Conservation (phyloP, 495 filamentous ascomycete genomes). For the Astrothelium macrocarpum region DNA sequence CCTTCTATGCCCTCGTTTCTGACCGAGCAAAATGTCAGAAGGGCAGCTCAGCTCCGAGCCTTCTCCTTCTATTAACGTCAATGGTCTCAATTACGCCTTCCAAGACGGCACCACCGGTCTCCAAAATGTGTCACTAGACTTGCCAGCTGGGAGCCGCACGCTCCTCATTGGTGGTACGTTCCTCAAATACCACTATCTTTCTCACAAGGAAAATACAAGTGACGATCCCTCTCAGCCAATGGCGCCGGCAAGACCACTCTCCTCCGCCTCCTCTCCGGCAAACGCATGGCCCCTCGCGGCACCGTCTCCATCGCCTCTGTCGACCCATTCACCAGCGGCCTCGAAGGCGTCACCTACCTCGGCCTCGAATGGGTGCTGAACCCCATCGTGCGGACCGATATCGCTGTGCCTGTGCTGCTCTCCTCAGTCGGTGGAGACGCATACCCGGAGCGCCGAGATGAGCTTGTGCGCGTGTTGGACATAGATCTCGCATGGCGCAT, state of each 20-base stretch:
- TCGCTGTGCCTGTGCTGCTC: slow-evolving; percentile 78
- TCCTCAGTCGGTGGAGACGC: slow-evolving; percentile 74
- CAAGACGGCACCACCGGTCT: slow-evolving; percentile 69
- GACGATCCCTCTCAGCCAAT: no score
- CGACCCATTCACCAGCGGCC: slow-evolving; percentile 79
- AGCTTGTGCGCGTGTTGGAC: slow-evolving; percentile 79
- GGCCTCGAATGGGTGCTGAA: slow-evolving; percentile 99
- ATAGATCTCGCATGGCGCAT: slow-evolving; percentile 89
- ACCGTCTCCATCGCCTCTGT: slow-evolving; percentile 66
- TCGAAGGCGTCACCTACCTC: slow-evolving; percentile 93
- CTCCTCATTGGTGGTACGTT: slow-evolving; percentile 80
- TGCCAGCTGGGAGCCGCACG: slow-evolving; percentile 77
- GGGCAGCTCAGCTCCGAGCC: not conserved
- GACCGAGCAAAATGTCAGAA: not conserved
- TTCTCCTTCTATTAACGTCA: slow-evolving; percentile 55
- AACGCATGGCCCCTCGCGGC: slow-evolving; percentile 70
- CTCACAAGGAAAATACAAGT: no score
- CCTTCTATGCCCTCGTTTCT: not conserved
- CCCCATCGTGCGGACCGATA: slow-evolving; percentile 88
- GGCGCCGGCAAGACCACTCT: slow-evolving; percentile 96
- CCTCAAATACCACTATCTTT: not conserved
- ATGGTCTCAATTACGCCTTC: slow-evolving; percentile 78
- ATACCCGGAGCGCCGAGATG: slow-evolving; percentile 71
- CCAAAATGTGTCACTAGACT: slow-evolving; percentile 54
- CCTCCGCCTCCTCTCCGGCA: slow-evolving; percentile 81